Evolutionary conservation across 257 asterid species (phyloP).

Genomic region (Parsonsia alboflavescens): DNA sequence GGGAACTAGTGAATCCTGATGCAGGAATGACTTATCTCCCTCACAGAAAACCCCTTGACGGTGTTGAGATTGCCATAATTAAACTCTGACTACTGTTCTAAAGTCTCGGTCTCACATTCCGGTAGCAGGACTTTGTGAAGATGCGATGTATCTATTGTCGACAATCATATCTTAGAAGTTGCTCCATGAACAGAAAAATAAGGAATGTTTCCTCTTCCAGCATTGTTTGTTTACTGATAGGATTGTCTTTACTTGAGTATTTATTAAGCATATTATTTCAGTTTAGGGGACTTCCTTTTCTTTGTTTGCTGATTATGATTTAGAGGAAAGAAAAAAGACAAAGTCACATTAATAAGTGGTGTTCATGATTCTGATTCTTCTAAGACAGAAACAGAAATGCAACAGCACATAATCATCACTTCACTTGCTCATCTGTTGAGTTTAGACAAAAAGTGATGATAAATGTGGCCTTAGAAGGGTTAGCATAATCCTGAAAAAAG

Average conservation of each 20-base stretch:
- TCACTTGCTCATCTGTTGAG: no score
- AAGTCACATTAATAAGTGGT: no score
- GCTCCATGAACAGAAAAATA: no score
- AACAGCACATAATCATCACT: not conserved
- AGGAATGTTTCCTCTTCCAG: not conserved
- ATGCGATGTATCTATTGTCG: no score
- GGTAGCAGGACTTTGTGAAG: not conserved
- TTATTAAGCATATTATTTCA: no score
- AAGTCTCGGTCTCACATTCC: not conserved
- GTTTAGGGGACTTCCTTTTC: not conserved
- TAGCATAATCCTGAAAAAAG: not conserved
- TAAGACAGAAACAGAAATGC: no score
- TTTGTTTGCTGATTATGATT: no score
- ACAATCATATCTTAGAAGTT: no score
- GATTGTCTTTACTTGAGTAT: not conserved
- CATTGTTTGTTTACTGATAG: not conserved
- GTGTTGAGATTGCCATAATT: conserved; percentile 37
- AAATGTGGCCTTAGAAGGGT: not conserved
- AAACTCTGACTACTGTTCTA: not conserved
- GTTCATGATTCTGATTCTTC: not conserved
- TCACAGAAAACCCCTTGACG: conserved; percentile 40
- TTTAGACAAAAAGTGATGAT: no score
- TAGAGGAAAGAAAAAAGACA: no score
- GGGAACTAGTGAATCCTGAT: conserved; percentile 15
- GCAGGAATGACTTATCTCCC: conserved; percentile 39